Evolutionary conservation across 768 basidiomycete species (phyloP), one percentile per base, ranked within the genome.

Genomic region (Pleurotus tuoliensis): DNA sequence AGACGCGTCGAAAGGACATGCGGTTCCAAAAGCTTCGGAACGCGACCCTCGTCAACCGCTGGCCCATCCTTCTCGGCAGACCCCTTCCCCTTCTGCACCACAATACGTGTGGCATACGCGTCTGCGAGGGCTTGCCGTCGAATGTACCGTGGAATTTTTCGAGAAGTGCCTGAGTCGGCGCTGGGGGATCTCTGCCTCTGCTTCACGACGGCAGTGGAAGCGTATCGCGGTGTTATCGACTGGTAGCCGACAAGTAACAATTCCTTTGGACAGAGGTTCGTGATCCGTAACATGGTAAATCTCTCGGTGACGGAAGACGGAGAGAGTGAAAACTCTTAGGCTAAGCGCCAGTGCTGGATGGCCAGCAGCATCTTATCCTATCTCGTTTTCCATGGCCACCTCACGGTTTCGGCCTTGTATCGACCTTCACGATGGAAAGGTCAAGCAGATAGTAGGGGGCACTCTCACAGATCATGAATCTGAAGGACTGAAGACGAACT

Each of bases 401-500:
- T 41, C 51, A 30, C 51, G 37, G 47, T 96, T 97, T 75, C 80
- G 88, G 56, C 97, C 97, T 16, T 99, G 97, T 69, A 98, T 99
- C 64, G 97, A 99, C 71, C 82, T 99, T 13, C 97, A 99, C 72
- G 82, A 87, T 58, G 97, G 97, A 4, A 80, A 93, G 64, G 97
- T 99, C 57, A 98, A 98, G 73, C 97, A 99, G 73, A 98, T 99
- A 55, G 92, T 99, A 12, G 97, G 97, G 43, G 93, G 95, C 3
- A 95, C 94, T 3, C 79, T 99, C 27, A 90, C 89, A 16, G 88
- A 92, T 50, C 63, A 70, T 20, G 67, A 81, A 34, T 82, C 88
- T 5, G 72, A 77, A 20, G 68, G 67, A 40, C 77, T 97, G 61
- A 82, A 81, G 69, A 95, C 92, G 18, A 98, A 99, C 69, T 98